phyloP scores from a whole-genome alignment of 2,329 filamentous ascomycete species.

The Exophiala oligosperma region DNA sequence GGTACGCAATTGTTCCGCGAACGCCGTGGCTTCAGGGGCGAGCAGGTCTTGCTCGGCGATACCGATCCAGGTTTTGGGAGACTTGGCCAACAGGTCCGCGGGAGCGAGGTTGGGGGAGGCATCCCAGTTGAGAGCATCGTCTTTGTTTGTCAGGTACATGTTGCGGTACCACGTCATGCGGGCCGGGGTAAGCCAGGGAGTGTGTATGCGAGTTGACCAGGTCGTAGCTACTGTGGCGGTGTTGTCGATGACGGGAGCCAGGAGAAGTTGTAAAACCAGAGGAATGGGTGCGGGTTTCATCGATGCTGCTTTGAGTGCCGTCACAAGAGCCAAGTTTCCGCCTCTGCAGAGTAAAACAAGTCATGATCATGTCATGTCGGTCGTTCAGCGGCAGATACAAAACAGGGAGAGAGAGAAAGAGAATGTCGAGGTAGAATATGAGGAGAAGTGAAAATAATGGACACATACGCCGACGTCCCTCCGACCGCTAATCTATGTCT shows the following conservation, averaged over 20 bases:
- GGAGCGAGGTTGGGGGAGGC: conserved; percentile 56
- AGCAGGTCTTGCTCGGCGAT: conserved; percentile 58
- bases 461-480: conserved; percentile 48
- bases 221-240: conserved; percentile 24
- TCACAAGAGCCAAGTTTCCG: conserved; percentile 44
- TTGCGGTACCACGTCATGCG: conserved; percentile 54
- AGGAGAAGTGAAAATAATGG: neutral
- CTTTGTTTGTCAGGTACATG: conserved; percentile 53
- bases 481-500: conserved; percentile 47
- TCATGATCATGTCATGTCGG: neutral
- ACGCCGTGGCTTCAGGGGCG: conserved; percentile 53
- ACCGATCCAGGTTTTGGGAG: conserved; percentile 54
- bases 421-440: neutral
- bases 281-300: conserved; percentile 2
- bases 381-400: too few species aligned
- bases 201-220: conserved; percentile 29
- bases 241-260: conserved; percentile 11
- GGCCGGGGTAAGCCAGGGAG: conserved; percentile 35
- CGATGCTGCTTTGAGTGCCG: conserved; percentile 49
- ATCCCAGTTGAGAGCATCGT: conserved; percentile 50
- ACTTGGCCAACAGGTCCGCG: conserved; percentile 46
- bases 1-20: conserved; percentile 48
- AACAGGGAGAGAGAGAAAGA: neutral
- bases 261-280: conserved; percentile 1
- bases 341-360: neutral